phyloP scores from a whole-genome alignment of 495 filamentous ascomycete genomes.

The Talaromyces trachyspermus region DNA sequence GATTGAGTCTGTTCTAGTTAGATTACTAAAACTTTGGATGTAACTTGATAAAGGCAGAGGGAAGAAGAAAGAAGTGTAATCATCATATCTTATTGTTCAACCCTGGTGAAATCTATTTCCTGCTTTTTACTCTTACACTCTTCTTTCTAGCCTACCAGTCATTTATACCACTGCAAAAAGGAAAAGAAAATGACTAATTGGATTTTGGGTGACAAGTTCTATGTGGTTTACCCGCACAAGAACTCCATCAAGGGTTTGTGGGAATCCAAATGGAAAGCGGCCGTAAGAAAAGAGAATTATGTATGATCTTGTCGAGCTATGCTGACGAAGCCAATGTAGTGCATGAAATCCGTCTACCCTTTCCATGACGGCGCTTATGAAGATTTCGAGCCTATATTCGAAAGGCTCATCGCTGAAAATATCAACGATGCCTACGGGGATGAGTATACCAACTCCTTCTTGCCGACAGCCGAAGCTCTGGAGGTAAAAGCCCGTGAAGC shows the following conservation, averaged over 20 bases:
- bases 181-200: conserved; percentile 16
- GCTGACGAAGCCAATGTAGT: conserved; percentile 31
- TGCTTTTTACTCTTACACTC: not conserved
- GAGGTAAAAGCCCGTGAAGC: conserved; percentile 40
- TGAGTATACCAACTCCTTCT: conserved; percentile 56
- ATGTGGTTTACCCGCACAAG: conserved; percentile 49
- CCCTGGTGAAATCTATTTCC: too few species aligned
- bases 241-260: conserved; percentile 66
- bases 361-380: conserved; percentile 66
- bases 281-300: conserved; percentile 41
- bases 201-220: conserved; percentile 33
- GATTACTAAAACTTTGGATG: too few species aligned
- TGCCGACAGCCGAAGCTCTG: conserved; percentile 49
- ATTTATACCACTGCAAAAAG: too few species aligned
- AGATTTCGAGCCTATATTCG: conserved; percentile 70
- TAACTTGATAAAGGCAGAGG: too few species aligned
- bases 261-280: conserved; percentile 75
- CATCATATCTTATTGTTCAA: too few species aligned
- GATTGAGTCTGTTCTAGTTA: not conserved
- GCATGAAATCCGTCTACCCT: conserved; percentile 60
- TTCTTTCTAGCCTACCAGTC: too few species aligned
- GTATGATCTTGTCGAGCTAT: not conserved
- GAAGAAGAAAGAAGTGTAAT: too few species aligned
- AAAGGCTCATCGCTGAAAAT: conserved; percentile 51
- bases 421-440: conserved; percentile 57